Evolutionary conservation across 2,329 filamentous ascomycete species (phyloP).

Genomic region (Aspergillus carbonarius): DNA sequence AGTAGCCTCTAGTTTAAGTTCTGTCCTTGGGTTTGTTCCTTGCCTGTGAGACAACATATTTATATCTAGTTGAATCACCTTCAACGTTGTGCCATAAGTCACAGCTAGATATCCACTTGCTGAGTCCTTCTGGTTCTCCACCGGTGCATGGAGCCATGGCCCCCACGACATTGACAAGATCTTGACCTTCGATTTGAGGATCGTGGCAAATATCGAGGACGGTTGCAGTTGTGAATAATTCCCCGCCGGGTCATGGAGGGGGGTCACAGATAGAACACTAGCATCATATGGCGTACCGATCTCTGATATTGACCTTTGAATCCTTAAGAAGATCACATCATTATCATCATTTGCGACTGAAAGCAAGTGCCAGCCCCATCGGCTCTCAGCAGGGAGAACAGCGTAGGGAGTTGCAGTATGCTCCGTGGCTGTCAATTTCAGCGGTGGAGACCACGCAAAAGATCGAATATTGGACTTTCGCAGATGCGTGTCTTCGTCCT

Average conservation of each 20-base stretch:
- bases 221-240: slow-evolving; percentile 20
- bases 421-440: slow-evolving; percentile 21
- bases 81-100: slow-evolving; percentile 30
- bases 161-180: slow-evolving; percentile 33
- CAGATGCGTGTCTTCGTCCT: slow-evolving; percentile 22
- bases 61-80: slow-evolving; percentile 25
- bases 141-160: slow-evolving; percentile 28
- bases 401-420: background rate
- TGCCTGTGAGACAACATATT: slow-evolving; percentile 8
- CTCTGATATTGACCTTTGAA: slow-evolving; percentile 17
- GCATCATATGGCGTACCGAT: slow-evolving; percentile 18
- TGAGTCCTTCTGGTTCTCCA: slow-evolving; percentile 3
- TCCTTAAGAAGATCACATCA: slow-evolving; percentile 34
- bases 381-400: slow-evolving; percentile 20
- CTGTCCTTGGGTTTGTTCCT: background rate
- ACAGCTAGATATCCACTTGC: slow-evolving; percentile 29
- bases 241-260: slow-evolving; percentile 14
- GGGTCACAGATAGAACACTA: slow-evolving; percentile 27
- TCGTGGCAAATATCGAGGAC: slow-evolving; percentile 31
- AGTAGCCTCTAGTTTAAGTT: slow-evolving; percentile 11
- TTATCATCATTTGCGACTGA: slow-evolving; percentile 41
- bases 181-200: slow-evolving; percentile 26
- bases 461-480: slow-evolving; percentile 38
- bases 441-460: slow-evolving; percentile 43
- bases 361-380: slow-evolving; percentile 27